A percentile compares a stretch with the other conserved stretches of the same genome.
These are phyloP conservation scores for Septoria linicola DNA, from an alignment of 2,329 filamentous ascomycete species.

Conservation along the genomic window DNA sequence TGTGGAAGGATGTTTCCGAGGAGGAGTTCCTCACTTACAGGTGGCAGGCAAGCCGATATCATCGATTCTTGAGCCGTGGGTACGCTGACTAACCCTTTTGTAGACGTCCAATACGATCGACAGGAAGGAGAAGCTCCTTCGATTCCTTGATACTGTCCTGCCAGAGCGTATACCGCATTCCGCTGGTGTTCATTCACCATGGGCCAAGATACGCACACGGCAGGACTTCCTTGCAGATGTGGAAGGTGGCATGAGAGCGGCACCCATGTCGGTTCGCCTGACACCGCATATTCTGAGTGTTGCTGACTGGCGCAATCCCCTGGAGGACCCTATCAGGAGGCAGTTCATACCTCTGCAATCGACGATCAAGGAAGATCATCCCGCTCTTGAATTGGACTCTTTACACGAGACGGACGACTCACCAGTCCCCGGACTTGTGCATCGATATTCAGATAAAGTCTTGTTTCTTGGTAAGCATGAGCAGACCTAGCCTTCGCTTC, in stretches of 20 bases:
- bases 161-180: conserved; percentile 51
- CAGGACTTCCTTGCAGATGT: conserved; percentile 58
- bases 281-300: conserved; percentile 61
- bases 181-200: conserved; percentile 26
- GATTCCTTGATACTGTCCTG: conserved; percentile 53
- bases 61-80: conserved; percentile 15
- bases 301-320: conserved; percentile 59
- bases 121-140: conserved; percentile 47
- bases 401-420: conserved; percentile 58
- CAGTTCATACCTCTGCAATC: conserved; percentile 62
- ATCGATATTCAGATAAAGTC: conserved; percentile 64
- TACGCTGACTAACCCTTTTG: conserved; percentile 10
- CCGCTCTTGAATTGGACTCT: conserved; percentile 56
- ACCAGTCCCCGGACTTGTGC: conserved; percentile 58
- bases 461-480: conserved; percentile 59
- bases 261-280: conserved; percentile 61
- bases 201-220: conserved; percentile 45
- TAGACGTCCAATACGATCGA: conserved; percentile 54
- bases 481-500: conserved; percentile 20
- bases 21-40: conserved; percentile 54
- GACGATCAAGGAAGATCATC: conserved; percentile 55
- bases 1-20: conserved; percentile 50
- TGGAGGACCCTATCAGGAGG: conserved; percentile 59
- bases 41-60: conserved; percentile 52
- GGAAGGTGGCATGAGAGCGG: conserved; percentile 51